These are phyloP conservation scores for Fusarium sp. DNA, from an alignment of 2,329 filamentous ascomycete genomes.

Conservation along the genomic window DNA sequence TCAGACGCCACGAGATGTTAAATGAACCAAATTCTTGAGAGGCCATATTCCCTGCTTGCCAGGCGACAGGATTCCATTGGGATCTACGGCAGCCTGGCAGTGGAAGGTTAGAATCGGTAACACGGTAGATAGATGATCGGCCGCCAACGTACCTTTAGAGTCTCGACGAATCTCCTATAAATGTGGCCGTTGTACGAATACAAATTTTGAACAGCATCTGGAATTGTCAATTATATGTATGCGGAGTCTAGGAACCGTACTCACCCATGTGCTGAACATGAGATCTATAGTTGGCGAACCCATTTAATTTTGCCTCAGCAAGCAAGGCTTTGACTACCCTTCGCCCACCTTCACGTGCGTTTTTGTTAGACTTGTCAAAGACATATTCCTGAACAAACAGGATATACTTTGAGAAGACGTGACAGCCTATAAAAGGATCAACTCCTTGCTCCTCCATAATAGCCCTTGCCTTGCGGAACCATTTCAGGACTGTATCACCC, in stretches of 20 bases:
- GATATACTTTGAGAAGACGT: conserved; percentile 16
- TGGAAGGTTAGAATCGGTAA: background rate
- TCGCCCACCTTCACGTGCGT: background rate
- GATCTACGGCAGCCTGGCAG: background rate
- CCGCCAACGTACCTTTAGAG: background rate
- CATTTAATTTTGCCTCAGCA: background rate
- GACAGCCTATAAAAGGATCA: conserved; percentile 10
- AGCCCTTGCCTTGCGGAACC: background rate
- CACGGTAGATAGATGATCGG: too few relatives aligned
- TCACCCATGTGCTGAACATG: background rate
- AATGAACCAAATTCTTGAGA: background rate
- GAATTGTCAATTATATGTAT: background rate
- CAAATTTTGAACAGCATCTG: background rate
- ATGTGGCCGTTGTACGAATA: background rate
- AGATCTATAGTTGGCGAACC: background rate
- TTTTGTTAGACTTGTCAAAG: conserved; percentile 9
- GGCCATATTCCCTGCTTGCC: background rate
- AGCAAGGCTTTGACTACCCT: background rate
- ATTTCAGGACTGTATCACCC: background rate
- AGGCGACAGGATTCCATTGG: background rate
- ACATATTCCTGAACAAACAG: conserved; percentile 14
- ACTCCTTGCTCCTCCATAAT: conserved; percentile 8
- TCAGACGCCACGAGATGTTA: background rate
- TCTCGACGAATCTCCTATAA: background rate
- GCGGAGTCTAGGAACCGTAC: background rate